A percentile compares a stretch with the other conserved stretches of the same genome.
Evolutionary conservation across 2,329 filamentous ascomycete species (phyloP).

Genomic region (Talaromyces sp.): DNA sequence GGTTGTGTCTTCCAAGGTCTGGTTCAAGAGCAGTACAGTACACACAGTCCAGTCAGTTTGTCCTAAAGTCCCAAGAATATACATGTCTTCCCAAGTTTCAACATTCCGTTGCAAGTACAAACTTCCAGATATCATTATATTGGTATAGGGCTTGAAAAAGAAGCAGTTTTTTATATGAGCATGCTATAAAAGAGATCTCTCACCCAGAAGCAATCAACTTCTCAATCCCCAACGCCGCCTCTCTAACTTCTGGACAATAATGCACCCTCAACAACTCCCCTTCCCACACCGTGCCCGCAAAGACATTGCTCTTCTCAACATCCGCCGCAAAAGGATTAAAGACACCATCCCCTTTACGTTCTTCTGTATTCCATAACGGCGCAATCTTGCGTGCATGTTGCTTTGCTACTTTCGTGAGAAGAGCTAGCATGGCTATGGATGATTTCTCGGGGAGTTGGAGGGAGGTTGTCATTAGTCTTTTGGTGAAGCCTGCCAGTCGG

Average conservation of each 20-base stretch:
- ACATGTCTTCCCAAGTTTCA: neutral
- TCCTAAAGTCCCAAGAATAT: constrained; percentile 13
- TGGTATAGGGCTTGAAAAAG: too few species aligned
- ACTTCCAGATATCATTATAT: neutral
- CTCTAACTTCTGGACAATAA: constrained; percentile 79
- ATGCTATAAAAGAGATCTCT: neutral
- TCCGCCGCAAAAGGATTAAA: constrained; percentile 69
- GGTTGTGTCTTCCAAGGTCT: too few species aligned
- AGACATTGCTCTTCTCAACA: constrained; percentile 83
- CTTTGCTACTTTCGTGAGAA: constrained; percentile 73
- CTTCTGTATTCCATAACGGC: constrained; percentile 90
- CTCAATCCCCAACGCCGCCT: constrained; percentile 65
- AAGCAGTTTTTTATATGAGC: neutral
- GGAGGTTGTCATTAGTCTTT: constrained; percentile 76
- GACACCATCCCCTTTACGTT: constrained; percentile 82
- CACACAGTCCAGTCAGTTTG: too few species aligned
- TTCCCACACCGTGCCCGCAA: constrained; percentile 88
- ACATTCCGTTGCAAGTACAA: neutral
- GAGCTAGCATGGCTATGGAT: constrained; percentile 68
- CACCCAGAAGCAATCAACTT: constrained; percentile 40
- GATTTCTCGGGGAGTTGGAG: constrained; percentile 91
- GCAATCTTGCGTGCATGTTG: constrained; percentile 76
- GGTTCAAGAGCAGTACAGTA: too few species aligned
- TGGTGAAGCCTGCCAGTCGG: constrained; percentile 85
- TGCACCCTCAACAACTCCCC: constrained; percentile 79